A percentile compares a stretch with the other conserved stretches of the same genome.
These are phyloP conservation scores for Podospora sp. DNA, from an alignment of 495 filamentous ascomycete genomes.

Conservation along the genomic window DNA sequence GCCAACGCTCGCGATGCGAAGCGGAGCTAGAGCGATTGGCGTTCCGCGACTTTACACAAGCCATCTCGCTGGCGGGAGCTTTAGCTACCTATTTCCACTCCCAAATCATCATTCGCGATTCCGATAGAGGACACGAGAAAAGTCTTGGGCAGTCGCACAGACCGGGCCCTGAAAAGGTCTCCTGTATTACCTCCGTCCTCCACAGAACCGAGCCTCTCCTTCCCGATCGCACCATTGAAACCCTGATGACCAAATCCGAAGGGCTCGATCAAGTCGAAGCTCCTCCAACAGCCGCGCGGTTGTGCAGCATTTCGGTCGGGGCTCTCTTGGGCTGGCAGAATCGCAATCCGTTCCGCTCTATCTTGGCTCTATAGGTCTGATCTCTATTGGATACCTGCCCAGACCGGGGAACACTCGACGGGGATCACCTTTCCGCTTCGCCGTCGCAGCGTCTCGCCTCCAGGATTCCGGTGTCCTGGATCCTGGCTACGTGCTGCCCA, in stretches of 20 bases:
- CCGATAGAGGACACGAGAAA: neutral
- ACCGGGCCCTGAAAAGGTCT: neutral
- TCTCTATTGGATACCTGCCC: neutral
- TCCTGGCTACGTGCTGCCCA: neutral
- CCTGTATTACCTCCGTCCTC: neutral
- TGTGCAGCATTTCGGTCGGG: neutral
- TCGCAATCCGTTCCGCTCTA: neutral
- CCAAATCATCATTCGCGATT: neutral
- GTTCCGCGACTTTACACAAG: neutral
- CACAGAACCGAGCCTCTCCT: neutral
- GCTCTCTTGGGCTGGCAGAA: neutral
- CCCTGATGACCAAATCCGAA: neutral
- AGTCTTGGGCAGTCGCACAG: neutral
- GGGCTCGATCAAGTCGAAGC: neutral
- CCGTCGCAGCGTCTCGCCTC: neutral
- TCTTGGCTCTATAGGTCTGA: neutral
- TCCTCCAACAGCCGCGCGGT: conserved; percentile 5
- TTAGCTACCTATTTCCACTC: neutral
- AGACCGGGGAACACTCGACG: neutral
- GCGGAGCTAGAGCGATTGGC: neutral
- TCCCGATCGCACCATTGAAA: neutral
- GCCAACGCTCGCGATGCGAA: neutral
- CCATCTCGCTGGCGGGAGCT: neutral
- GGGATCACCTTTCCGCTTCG: neutral
- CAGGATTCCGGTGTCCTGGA: neutral